Base-by-base conservation (phyloP, 768 basidiomycete genomes). In the Suillus paluster region DNA sequence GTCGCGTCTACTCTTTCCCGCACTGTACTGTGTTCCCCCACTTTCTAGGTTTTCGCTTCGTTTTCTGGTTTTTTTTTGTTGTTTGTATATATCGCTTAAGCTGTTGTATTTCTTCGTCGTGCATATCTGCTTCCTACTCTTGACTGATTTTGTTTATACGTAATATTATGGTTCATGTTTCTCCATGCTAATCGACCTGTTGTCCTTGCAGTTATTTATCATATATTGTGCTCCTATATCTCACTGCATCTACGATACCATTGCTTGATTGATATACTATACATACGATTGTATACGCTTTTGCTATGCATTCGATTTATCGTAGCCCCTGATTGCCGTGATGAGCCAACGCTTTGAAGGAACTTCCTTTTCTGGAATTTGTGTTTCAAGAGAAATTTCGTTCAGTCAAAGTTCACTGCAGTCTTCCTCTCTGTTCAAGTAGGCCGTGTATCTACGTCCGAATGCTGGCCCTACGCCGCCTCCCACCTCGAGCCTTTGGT, bases 11-110 rank as follows among this genome's bases (percentile, higher is more conserved):
- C 68, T 27, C 61, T 84, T 9, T 79, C 81, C 44, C 74, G 78
- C 38, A 83, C 79, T 27, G 84, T 85, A n/a, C 77, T 78, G 61
- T 77, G 77, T 42, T 70, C 86, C 59, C 87, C 89, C 44, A 90
- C 89, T 2, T 91, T 91, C 69, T 90, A 66, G 59, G 48, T 11
- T n/a, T 49, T 23, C 17, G 41, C 2, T 11, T 27, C 30, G 27
- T 53, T 45, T 48, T 10, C 17, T 55, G 45, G 60, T 36, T 55
- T 55, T 65, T 50, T 59, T 58, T 67, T 68, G 68, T 66, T 67
- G 36, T 42, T 25, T 46, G 57, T 61, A 39, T 64, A 44, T 56
- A 44, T 36, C 15, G 5, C 14, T 17, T 44, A 9, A 33, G 46
- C 61, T 58, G 55, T 64, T 61, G 56, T 41, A 59, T n/a, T 44